These are phyloP conservation scores for Syncephalis fuscata DNA, from an alignment of 371 early-diverging fungal species.

Conservation along the genomic window DNA sequence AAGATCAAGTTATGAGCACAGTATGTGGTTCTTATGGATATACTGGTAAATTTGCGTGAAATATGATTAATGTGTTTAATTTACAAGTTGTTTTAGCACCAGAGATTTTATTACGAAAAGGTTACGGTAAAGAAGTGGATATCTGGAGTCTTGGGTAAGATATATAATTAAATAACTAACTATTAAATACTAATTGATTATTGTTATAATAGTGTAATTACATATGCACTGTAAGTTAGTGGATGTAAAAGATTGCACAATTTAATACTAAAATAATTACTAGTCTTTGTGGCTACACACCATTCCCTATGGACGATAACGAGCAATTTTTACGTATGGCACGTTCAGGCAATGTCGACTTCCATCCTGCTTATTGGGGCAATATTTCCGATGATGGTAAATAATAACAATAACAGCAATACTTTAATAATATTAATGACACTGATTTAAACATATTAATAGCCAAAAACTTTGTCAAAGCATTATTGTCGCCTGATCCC, in stretches of 20 bases:
- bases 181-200: background rate
- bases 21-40: slow-evolving; percentile 42
- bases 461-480: slow-evolving; percentile 77
- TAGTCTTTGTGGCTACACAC: slow-evolving; percentile 52
- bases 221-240: slow-evolving; percentile 38
- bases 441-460: no score
- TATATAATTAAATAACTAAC: background rate
- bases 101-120: slow-evolving; percentile 54
- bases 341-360: slow-evolving; percentile 33
- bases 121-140: slow-evolving; percentile 66
- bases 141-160: slow-evolving; percentile 54
- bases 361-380: slow-evolving; percentile 65
- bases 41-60: slow-evolving; percentile 7
- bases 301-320: slow-evolving; percentile 49
- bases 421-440: no score
- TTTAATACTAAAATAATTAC: background rate
- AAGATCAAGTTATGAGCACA: slow-evolving; percentile 27
- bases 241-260: background rate
- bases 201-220: slow-evolving; percentile 27
- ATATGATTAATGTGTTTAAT: no score
- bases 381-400: slow-evolving; percentile 43
- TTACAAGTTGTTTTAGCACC: no score
- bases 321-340: no score
- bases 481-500: slow-evolving; percentile 55
- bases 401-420: no score